A percentile compares a stretch with the other conserved stretches of the same genome.
These are phyloP conservation scores for Pseudogymnoascus sp. DNA, from an alignment of 2,329 filamentous ascomycete species.

Conservation along the genomic window DNA sequence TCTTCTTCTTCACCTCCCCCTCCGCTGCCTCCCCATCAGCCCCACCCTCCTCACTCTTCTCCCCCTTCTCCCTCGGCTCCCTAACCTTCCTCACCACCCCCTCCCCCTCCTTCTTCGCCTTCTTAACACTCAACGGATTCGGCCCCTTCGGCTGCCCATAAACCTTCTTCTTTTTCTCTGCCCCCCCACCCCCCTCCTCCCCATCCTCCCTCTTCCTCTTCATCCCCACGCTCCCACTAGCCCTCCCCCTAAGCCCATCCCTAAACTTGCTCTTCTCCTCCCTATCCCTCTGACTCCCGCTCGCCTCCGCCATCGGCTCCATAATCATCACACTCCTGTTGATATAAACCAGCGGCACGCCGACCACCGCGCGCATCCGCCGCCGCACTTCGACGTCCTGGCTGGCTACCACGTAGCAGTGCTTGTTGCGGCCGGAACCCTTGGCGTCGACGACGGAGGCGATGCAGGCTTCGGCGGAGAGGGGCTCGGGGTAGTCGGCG, in stretches of 20 bases:
- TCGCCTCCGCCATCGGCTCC: conserved; percentile 66
- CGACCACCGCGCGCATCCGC: conserved; percentile 56
- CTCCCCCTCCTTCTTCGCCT: conserved; percentile 44
- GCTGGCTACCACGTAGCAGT: conserved; percentile 69
- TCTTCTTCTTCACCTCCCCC: conserved; percentile 29
- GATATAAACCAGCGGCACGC: conserved; percentile 72
- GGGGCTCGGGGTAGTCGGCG: conserved; percentile 61
- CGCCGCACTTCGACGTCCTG: conserved; percentile 59
- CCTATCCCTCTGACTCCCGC: conserved; percentile 52
- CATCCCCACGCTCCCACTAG: conserved; percentile 32
- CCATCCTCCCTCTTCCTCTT: conserved; percentile 28
- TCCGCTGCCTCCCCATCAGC: conserved; percentile 15
- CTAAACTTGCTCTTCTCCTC: conserved; percentile 71
- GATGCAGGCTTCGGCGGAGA: conserved; percentile 63
- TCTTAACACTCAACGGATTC: conserved; percentile 65
- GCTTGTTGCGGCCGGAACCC: conserved; percentile 60
- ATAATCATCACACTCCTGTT: conserved; percentile 71
- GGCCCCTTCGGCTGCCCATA: conserved; percentile 55
- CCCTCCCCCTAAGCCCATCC: conserved; percentile 47
- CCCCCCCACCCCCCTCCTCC: conserved; percentile 17
- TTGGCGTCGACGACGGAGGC: conserved; percentile 73
- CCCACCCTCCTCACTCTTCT: conserved; percentile 19
- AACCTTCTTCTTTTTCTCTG: conserved; percentile 45
- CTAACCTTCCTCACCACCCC: conserved; percentile 20
- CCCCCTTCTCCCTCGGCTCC: conserved; percentile 25